These are phyloP conservation scores for Alternaria infectoria DNA, from an alignment of 2,329 filamentous ascomycete species.

Conservation along the genomic window DNA sequence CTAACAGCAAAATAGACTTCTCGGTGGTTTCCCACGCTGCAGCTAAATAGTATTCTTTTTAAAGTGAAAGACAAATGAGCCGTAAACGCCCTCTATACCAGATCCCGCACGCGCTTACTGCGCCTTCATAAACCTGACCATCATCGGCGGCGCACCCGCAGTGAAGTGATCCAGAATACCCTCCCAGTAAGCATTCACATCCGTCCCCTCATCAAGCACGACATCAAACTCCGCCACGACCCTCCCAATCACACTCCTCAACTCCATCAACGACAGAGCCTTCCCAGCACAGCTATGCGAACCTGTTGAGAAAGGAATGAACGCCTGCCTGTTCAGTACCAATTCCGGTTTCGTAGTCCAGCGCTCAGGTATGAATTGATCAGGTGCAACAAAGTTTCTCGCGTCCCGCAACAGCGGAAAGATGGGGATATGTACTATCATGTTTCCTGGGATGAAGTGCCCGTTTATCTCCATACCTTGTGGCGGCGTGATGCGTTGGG, in stretches of 20 bases:
- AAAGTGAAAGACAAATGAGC: neutral
- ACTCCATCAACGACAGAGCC: conserved; percentile 67
- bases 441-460: conserved; percentile 36
- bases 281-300: conserved; percentile 74
- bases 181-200: conserved; percentile 20
- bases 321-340: conserved; percentile 56
- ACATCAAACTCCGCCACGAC: conserved; percentile 65
- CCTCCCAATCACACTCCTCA: conserved; percentile 65
- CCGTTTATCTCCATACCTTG: conserved; percentile 33
- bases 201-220: conserved; percentile 24
- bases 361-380: conserved; percentile 35
- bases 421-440: conserved; percentile 28
- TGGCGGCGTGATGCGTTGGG: conserved; percentile 38
- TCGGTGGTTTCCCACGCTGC: neutral
- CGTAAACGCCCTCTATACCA: neutral
- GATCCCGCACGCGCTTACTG: neutral
- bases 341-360: conserved; percentile 29
- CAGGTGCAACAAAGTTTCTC: conserved; percentile 25
- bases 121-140: conserved; percentile 19
- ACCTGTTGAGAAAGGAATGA: conserved; percentile 73
- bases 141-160: conserved; percentile 25
- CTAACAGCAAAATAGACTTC: neutral
- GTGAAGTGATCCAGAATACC: conserved; percentile 34
- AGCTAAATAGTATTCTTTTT: neutral
- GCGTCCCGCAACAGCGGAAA: conserved; percentile 27